phyloP scores from a whole-genome alignment of 768 basidiomycete genomes.

The Fibroporia radiculosa region DNA sequence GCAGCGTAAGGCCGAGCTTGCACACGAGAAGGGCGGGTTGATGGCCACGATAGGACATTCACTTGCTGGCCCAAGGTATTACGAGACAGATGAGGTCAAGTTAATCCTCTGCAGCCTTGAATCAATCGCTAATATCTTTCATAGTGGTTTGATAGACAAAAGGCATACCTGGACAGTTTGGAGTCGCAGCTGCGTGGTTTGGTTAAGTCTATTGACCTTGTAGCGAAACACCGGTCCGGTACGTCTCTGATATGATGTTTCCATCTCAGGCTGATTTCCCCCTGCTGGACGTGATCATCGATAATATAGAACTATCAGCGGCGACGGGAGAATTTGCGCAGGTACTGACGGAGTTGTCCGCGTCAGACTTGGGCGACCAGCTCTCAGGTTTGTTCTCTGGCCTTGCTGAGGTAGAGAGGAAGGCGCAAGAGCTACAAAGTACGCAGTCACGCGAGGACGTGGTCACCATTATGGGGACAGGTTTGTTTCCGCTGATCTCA shows the following conservation, averaged over 20 bases:
- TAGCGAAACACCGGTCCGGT: constrained; percentile 81
- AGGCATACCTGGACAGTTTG: constrained; percentile 76
- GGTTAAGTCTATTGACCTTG: constrained; percentile 78
- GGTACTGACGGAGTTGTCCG: constrained; percentile 57
- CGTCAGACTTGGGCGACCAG: constrained; percentile 68
- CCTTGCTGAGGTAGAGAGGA: constrained; percentile 67
- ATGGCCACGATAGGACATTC: constrained; percentile 80
- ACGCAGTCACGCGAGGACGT: constrained; percentile 79
- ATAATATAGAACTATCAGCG: constrained; percentile 61
- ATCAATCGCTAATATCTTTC: neutral
- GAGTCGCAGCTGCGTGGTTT: constrained; percentile 84
- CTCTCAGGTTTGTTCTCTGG: constrained; percentile 63
- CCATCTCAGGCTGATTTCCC: neutral
- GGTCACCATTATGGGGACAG: constrained; percentile 70
- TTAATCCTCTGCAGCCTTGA: neutral
- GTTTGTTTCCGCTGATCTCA: constrained; percentile 22
- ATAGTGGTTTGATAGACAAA: constrained; percentile 93
- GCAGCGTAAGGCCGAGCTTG: constrained; percentile 71
- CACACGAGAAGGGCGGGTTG: constrained; percentile 73
- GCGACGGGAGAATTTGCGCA: constrained; percentile 78
- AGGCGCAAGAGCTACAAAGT: constrained; percentile 65
- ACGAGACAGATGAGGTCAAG: constrained; percentile 80
- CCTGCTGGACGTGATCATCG: too few species aligned
- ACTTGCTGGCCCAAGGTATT: constrained; percentile 71
- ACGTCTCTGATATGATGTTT: constrained; percentile 7